Evolutionary conservation across 495 filamentous ascomycete genomes (phyloP).

Genomic region (Penicillium psychrofluorescens): DNA sequence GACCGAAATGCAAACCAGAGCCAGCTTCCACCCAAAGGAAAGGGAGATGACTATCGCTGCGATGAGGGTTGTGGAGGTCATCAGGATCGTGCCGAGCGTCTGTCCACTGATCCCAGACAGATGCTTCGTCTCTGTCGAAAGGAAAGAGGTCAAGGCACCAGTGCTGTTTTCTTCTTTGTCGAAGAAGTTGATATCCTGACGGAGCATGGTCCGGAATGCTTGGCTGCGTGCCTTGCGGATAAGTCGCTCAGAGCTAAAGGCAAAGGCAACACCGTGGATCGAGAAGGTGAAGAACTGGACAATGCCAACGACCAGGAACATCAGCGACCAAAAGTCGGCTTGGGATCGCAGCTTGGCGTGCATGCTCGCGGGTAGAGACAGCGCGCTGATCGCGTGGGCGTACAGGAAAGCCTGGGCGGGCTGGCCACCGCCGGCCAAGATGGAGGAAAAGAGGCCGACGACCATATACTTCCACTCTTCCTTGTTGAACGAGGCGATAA

Average conservation of each 20-base stretch:
- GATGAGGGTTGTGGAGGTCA: conserved; percentile 65
- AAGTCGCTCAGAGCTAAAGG: conserved; percentile 75
- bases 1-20: conserved; percentile 71
- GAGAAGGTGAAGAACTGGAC: conserved; percentile 64
- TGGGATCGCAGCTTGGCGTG: conserved; percentile 52
- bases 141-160: conserved; percentile 76
- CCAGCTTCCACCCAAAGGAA: conserved; percentile 83
- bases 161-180: conserved; percentile 78
- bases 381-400: conserved; percentile 71
- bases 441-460: conserved; percentile 66
- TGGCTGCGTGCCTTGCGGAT: conserved; percentile 72
- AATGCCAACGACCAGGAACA: conserved; percentile 93
- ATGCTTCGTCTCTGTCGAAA: conserved; percentile 80
- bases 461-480: conserved; percentile 67
- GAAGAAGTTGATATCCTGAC: conserved; percentile 88
- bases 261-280: conserved; percentile 67
- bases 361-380: conserved; percentile 42
- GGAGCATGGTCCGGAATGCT: conserved; percentile 81
- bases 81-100: conserved; percentile 74
- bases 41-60: conserved; percentile 58
- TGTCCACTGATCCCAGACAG: conserved; percentile 74
- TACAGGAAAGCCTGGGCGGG: conserved; percentile 88
- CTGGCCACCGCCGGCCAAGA: conserved; percentile 78
- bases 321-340: conserved; percentile 81
- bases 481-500: conserved; percentile 77